Conservation (phyloP, 1,284 basidiomycete species). For the Ganoderma leucocontextum region DNA sequence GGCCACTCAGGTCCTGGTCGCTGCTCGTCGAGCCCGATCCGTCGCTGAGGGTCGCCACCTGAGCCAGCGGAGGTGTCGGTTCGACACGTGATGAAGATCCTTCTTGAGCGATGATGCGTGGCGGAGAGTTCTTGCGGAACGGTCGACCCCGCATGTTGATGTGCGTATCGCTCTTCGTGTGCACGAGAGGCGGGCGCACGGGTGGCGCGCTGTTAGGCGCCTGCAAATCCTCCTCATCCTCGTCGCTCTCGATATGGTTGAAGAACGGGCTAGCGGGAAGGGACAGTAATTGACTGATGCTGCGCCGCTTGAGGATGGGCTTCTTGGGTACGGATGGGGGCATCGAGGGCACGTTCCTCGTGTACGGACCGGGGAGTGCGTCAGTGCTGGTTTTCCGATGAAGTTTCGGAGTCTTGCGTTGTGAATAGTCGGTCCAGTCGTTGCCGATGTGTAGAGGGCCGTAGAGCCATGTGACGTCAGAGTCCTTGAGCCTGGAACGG, state of each 20-base stretch:
- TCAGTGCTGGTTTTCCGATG: slow-evolving; percentile 39
- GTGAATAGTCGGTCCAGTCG: slow-evolving; percentile 71
- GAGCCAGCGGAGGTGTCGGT: slow-evolving; percentile 17
- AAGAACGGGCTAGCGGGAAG: slow-evolving; percentile 64
- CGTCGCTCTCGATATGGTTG: slow-evolving; percentile 50
- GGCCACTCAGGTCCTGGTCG: slow-evolving; percentile 51
- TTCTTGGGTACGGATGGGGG: slow-evolving; percentile 61
- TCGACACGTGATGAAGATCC: slow-evolving; percentile 14
- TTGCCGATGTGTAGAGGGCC: slow-evolving; percentile 94
- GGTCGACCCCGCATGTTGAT: slow-evolving; percentile 65
- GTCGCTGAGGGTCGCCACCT: slow-evolving; percentile 34
- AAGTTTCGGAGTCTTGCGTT: slow-evolving; percentile 41
- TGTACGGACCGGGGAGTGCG: slow-evolving; percentile 47
- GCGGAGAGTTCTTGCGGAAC: slow-evolving; percentile 73
- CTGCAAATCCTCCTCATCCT: slow-evolving; percentile 40
- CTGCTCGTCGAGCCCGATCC: slow-evolving; percentile 43
- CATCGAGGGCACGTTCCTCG: slow-evolving; percentile 31
- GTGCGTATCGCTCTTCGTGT: slow-evolving; percentile 88
- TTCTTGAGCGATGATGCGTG: slow-evolving; percentile 54
- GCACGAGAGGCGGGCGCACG: slow-evolving; percentile 60
- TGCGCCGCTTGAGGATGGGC: slow-evolving; percentile 96
- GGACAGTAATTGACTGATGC: slow-evolving; percentile 89
- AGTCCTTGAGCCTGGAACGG: slow-evolving; percentile 91
- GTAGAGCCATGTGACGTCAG: slow-evolving; percentile 99
- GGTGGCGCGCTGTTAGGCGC: background rate